Evolutionary conservation across 2,329 filamentous ascomycete genomes (phyloP), one percentile per base, ranked within the genome.

Genomic region (Graphilbum fragrans): DNA sequence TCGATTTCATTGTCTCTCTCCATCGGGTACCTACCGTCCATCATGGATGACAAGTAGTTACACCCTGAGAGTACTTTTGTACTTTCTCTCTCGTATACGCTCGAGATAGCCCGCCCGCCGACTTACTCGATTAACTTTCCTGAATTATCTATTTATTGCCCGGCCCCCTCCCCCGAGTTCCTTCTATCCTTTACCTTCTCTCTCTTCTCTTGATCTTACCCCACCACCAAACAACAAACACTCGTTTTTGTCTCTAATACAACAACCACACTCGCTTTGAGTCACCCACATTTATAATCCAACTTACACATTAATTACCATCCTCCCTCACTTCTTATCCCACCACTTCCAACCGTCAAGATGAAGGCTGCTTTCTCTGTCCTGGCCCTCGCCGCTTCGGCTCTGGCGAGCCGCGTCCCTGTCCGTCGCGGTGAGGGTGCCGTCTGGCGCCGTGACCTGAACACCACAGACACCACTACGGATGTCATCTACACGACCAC

Each of bases 281-380:
- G 10, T 19, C 17, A 16, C 10, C 19, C 4, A 35, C 34, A 31
- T 16, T 31, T 31, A 16, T 31, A 5, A 31, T 31, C 29, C n/a
- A 5, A 7, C 29, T 5, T 9, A 5, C 12, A 10, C 14, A 31
- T 31, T 31, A 31, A 31, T 7, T 5, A 14, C 29, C 14, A 14
- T 31, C 29, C 7, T 16, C 7, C 29, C 7, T 16, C 29, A 7
- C 29, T 14, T 16, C 7, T 16, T 16, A 31, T 16, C 7, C 29
- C 14, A 18, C 5, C 32, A 34, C 32, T 14, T 10, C 32, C 7
- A 16, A n/a, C n/a, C n/a, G 33, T 38, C 45, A 56, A 48, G 4
- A 60, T 59, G 57, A 59, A 53, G 54, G 50, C 55, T 35, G 48
- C 44, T 39, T 46, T 60, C 37, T 53, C 57, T 19, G 45, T 60